Evolutionary conservation across 345 rosid species (phyloP), one percentile per base, ranked within the genome.

Genomic region (Orychophragmus violaceus): DNA sequence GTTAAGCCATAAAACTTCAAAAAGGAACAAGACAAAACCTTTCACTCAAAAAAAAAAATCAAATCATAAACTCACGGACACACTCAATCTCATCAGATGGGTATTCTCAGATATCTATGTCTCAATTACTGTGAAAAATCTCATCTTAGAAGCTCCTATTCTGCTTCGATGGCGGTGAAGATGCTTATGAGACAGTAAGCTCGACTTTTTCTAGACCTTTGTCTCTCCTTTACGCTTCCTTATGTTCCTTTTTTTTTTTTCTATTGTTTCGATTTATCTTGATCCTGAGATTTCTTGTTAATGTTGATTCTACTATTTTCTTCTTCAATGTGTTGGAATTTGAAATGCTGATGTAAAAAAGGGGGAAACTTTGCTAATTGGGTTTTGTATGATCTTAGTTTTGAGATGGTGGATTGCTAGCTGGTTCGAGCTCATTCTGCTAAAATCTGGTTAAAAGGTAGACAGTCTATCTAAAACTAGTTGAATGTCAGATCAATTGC

Each of bases 191-290:
- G n/a, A n/a, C n/a, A n/a, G 32, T 66, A 66, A 59, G 67, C 77
- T 66, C 62, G 25, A 23, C 62, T 49, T 32, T 64, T 29, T 37
- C 0, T 12, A 35, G 2, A 59, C 62, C 50, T 61, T 67, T 59
- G 57, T 61, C 64, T 62, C 77, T 46, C 45, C 64, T 74, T 66
- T 45, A 74, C 77, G 73, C 59, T 16, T 67, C 18, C 71, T 72
- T 58, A 8, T 64, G 60, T 57, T 64, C 60, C 52, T n/a, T n/a
- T n/a, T n/a, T n/a, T n/a, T n/a, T n/a, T n/a, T n/a, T n/a, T n/a
- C 52, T 3, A 23, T 29, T 28, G 18, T 59, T 51, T 59, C 54
- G 35, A 36, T 63, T 35, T 24, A 52, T 70, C 52, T 45, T 59
- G 51, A 58, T 48, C 51, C 22, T 8, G 13, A 0, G 63, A 46